Evolutionary conservation across 306 rosid species (phyloP), one percentile per base, ranked within the genome.

Genomic region (Dalbergia cultrata): DNA sequence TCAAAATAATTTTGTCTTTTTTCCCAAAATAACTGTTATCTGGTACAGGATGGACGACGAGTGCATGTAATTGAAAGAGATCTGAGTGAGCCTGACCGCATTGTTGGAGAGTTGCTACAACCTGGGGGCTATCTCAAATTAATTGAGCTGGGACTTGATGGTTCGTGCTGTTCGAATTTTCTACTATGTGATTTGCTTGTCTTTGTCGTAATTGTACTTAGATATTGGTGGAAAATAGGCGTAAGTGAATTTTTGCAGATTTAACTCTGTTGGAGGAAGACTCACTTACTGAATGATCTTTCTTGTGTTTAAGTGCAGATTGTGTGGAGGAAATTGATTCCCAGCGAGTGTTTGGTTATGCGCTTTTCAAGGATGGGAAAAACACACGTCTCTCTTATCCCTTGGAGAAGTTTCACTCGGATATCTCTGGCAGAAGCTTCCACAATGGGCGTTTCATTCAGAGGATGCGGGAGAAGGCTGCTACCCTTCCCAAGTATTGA

Each of bases 361-460:
- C 99, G 64, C 98, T 95, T 74, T 95, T 90, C 80, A 95, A 95
- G 88, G 98, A 95, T 66, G 99, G 99, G 33, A 93, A 89, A 82
- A 87, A 89, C 81, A 90, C 99, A 34, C 83, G 89, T 31, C 92
- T 95, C 47, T 88, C 98, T 45, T 95, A 95, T 65, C 99, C 99
- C 71, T 86, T 95, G 88, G 97, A 91, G 83, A 93, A 93, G 83
- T 95, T 95, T 85, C 93, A 91, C 83, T 76, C 99, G 4, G 97
- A 92, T 85, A 91, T 95, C 76, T 76, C 98, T 13, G 99, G 99
- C 2, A 89, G 99, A 83, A 93, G 99, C 92, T 95, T 95, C 74
- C 99, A 95, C 83, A 95, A 95, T 77, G 99, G 99, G 3, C 99
- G 99, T 77, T 95, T 95, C 87, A 93, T 95, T 83, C 98, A 90